phyloP scores from a whole-genome alignment of 129 eudicot species.

The Cynara cardunculus region DNA sequence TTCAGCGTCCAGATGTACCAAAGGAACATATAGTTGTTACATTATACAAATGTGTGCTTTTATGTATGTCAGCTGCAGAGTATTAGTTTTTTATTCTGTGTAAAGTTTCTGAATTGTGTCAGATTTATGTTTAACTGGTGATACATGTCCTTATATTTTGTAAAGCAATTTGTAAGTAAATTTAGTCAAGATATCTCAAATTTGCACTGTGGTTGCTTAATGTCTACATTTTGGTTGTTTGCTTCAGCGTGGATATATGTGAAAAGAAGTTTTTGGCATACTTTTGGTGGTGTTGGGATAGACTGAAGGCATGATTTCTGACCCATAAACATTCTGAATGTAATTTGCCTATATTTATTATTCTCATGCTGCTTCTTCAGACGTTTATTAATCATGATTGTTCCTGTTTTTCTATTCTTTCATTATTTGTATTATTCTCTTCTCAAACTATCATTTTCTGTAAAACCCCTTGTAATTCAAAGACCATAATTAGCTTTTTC shows the following conservation, averaged over 20 bases:
- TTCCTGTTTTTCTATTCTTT: background rate
- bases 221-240: conserved; percentile 13
- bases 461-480: background rate
- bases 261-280: conserved; percentile 94
- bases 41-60: background rate
- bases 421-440: too few species aligned
- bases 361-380: background rate
- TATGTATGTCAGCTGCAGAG: background rate
- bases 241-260: conserved; percentile 68
- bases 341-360: conserved; percentile 9
- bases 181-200: background rate
- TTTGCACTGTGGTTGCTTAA: background rate
- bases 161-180: background rate
- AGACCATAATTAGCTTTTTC: background rate
- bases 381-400: background rate
- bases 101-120: background rate
- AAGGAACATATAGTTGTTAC: background rate
- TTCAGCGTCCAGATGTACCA: background rate
- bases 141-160: background rate
- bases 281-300: conserved; percentile 99
- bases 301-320: conserved; percentile 72
- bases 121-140: background rate
- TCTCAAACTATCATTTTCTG: background rate
- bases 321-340: conserved; percentile 23
- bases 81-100: background rate